phyloP scores from a whole-genome alignment of 2,329 filamentous ascomycete species.

The Trichophyton rubrum region DNA sequence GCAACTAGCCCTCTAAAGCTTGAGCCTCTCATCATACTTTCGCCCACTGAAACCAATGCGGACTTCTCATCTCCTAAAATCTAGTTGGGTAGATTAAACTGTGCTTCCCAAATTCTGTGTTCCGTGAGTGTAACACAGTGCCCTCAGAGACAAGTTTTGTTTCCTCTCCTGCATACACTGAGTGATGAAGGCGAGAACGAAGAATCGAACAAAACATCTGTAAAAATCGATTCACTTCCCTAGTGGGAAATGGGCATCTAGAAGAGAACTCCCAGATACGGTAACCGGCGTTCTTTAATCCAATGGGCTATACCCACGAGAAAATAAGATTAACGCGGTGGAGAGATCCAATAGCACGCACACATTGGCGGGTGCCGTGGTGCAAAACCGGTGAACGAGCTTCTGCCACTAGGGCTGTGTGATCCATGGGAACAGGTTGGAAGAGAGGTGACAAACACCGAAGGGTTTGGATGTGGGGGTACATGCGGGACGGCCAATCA shows the following conservation, averaged over 20 bases:
- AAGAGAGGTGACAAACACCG: slow-evolving; percentile 30
- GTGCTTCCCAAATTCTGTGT: slow-evolving; percentile 19
- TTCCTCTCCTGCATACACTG: slow-evolving; percentile 49
- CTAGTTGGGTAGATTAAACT: not conserved
- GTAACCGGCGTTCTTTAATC: slow-evolving; percentile 43
- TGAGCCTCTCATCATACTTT: not conserved
- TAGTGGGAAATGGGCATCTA: slow-evolving; percentile 22
- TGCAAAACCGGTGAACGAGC: slow-evolving; percentile 37
- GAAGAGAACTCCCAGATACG: slow-evolving; percentile 17
- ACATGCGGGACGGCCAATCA: slow-evolving; percentile 35
- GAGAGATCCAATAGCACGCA: slow-evolving; percentile 40
- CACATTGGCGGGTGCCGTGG: slow-evolving; percentile 41
- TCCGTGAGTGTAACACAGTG: slow-evolving; percentile 69
- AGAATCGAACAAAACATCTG: slow-evolving; percentile 83
- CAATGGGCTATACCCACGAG: slow-evolving; percentile 39
- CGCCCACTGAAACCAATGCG: not conserved
- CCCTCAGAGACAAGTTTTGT: slow-evolving; percentile 91
- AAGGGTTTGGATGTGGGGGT: slow-evolving; percentile 30
- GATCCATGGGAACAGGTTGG: slow-evolving; percentile 21
- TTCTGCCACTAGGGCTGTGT: slow-evolving; percentile 14
- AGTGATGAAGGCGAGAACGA: slow-evolving; percentile 33
- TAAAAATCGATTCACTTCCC: slow-evolving; percentile 67
- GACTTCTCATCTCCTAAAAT: not conserved
- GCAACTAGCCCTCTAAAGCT: not conserved
- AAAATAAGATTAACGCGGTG: slow-evolving; percentile 54